These are phyloP conservation scores for Tulasnella sp. DNA, from an alignment of 768 basidiomycete species.

Conservation along the genomic window DNA sequence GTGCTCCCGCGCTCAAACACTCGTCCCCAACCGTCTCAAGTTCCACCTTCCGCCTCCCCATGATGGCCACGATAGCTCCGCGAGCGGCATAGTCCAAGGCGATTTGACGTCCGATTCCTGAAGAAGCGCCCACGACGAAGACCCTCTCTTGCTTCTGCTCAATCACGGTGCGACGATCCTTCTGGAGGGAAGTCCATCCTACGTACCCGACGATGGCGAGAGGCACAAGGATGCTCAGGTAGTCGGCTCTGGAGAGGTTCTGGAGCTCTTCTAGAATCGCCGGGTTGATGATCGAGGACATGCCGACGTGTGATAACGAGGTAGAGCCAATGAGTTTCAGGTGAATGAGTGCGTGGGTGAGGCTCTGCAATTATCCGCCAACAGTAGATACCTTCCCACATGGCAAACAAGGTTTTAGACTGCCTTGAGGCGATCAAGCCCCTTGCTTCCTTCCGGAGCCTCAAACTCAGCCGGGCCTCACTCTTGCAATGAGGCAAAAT, in stretches of 20 bases:
- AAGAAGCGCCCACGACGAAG: slow-evolving; percentile 70
- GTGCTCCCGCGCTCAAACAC: slow-evolving; percentile 31
- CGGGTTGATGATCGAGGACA: too few species aligned
- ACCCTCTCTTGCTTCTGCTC: slow-evolving; percentile 45
- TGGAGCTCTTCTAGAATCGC: background rate
- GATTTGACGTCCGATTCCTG: slow-evolving; percentile 66
- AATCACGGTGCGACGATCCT: slow-evolving; percentile 6
- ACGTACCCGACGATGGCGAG: background rate
- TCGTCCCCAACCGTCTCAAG: slow-evolving; percentile 51
- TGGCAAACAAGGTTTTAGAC: too few species aligned
- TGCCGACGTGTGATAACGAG: too few species aligned
- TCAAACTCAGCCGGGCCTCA: too few species aligned
- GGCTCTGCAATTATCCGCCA: too few species aligned
- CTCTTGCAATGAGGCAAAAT: too few species aligned
- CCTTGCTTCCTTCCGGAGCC: too few species aligned
- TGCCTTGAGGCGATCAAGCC: too few species aligned
- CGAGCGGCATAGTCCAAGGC: slow-evolving; percentile 59
- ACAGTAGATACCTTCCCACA: too few species aligned
- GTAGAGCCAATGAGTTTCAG: too few species aligned
- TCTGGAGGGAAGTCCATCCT: background rate
- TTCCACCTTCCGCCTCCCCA: slow-evolving; percentile 49
- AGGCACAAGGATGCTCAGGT: background rate
- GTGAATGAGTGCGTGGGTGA: too few species aligned
- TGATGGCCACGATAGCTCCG: slow-evolving; percentile 66
- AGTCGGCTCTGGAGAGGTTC: background rate